Conservation (phyloP, 345 rosid genomes). For the Raphanus sativus region DNA sequence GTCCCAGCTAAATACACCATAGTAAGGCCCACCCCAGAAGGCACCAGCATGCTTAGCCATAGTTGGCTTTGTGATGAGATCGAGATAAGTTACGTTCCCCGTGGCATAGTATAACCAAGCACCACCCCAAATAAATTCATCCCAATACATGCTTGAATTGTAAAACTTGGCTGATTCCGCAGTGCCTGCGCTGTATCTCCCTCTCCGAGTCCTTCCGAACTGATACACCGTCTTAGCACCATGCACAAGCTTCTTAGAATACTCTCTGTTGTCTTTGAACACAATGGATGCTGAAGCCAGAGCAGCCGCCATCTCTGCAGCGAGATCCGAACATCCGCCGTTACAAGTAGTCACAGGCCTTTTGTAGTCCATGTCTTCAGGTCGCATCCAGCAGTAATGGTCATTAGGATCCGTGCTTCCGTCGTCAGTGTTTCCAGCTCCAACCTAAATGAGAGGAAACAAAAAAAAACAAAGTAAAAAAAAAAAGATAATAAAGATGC, state of each 20-base stretch:
- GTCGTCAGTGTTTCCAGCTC: constrained; percentile 75
- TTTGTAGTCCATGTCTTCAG: constrained; percentile 70
- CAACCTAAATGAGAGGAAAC: constrained; percentile 47
- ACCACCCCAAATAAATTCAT: neutral
- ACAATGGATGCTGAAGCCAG: constrained; percentile 92
- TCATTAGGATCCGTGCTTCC: constrained; percentile 71
- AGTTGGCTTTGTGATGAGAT: neutral
- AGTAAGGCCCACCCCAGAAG: neutral
- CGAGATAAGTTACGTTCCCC: neutral
- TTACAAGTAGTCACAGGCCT: constrained; percentile 49
- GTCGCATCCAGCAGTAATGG: constrained; percentile 97
- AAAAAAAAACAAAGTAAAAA: neutral
- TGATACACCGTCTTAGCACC: constrained; percentile 73
- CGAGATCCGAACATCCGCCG: constrained; percentile 79
- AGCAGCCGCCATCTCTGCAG: constrained; percentile 98
- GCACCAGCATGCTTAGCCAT: neutral
- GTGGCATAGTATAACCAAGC: neutral
- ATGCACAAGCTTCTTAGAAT: constrained; percentile 82
- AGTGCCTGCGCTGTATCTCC: constrained; percentile 59
- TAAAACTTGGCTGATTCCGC: neutral
- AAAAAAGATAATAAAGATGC: too few relatives aligned
- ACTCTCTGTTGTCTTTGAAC: constrained; percentile 43
- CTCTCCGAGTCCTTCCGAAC: constrained; percentile 70
- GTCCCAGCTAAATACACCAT: neutral
- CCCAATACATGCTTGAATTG: neutral